Base-by-base conservation (phyloP, 2,329 filamentous ascomycete species). In the Cercospora sp. region DNA sequence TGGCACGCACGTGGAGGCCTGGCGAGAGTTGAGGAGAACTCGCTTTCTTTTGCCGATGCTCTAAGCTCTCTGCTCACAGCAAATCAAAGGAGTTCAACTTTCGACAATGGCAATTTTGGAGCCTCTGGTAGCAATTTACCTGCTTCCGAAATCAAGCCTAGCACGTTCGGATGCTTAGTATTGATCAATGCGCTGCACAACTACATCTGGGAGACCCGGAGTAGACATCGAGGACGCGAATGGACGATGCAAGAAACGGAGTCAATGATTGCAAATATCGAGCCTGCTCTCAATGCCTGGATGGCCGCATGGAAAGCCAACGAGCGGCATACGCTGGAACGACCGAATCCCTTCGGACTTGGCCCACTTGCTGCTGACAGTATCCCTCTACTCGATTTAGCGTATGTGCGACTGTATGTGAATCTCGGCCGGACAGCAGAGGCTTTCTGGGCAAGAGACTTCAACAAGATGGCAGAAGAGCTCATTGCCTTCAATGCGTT, bases 161-260 rank as follows among this genome's bases (percentile, higher is more conserved):
- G 94, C 80, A 94, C 93, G 0, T 96, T 97, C 78, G 95, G 94
- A 8, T 97, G 93, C 77, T 84, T 97, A 31, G 87, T 97, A 5
- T 82, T 99, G 70, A 97, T 98, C 77, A 94, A 97, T 77, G 94
- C 95, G 3, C 84, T 98, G 26, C 95, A 98, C 81, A 97, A 97
- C 74, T 97, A 97, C 79, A 97, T 98, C 55, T 98, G 95, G 95
- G 94, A 98, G 80, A 97, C 94, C 0, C 87, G 94, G 26, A 94
- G 97, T 79, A 86, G 93, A 63, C 94, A 97, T 74, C 90, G 94
- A 74, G 93, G 91, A 73, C 90, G 93, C 70, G 85, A 93, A 60
- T 97, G 94, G 94, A 96, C 93, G 1, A 88, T 90, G 36, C 90
- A 94, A 72, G 94, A 98, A 79, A 96, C 93, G 0, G 94, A 98